Conservation (phyloP, 768 basidiomycete species). For the Crassisporium funariophilum region DNA sequence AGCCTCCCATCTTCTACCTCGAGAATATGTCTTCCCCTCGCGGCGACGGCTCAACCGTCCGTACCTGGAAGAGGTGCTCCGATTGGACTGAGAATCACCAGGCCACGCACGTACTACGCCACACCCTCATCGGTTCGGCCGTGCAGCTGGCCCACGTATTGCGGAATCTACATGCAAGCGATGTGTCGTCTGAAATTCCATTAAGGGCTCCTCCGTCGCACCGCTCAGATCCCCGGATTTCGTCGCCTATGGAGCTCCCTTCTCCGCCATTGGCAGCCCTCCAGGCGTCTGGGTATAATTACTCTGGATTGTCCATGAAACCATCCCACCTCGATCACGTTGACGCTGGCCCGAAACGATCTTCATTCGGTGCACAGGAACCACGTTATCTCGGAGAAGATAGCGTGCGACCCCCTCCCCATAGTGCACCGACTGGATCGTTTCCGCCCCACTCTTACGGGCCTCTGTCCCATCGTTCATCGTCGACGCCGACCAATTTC, state of each 20-base stretch:
- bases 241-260: constrained; percentile 19
- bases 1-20: constrained; percentile 69
- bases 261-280: constrained; percentile 12
- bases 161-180: constrained; percentile 40
- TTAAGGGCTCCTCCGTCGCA: constrained; percentile 25
- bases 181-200: background rate
- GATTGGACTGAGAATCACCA: constrained; percentile 82
- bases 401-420: constrained; percentile 6
- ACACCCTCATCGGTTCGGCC: constrained; percentile 65
- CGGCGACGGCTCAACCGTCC: constrained; percentile 31
- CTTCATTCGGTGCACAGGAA: constrained; percentile 3
- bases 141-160: constrained; percentile 60
- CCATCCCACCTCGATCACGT: background rate
- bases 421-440: constrained; percentile 4
- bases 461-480: background rate
- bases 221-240: constrained; percentile 24
- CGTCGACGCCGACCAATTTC: constrained; percentile 9
- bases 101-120: constrained; percentile 63
- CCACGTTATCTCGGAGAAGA: background rate
- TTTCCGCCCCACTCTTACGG: background rate
- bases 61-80: constrained; percentile 62
- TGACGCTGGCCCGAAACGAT: constrained; percentile 5
- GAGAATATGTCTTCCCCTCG: constrained; percentile 44
- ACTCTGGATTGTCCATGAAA: background rate
- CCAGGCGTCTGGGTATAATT: background rate